These are phyloP conservation scores for Daldinia grandis DNA, from an alignment of 495 filamentous ascomycete genomes.

Conservation along the genomic window DNA sequence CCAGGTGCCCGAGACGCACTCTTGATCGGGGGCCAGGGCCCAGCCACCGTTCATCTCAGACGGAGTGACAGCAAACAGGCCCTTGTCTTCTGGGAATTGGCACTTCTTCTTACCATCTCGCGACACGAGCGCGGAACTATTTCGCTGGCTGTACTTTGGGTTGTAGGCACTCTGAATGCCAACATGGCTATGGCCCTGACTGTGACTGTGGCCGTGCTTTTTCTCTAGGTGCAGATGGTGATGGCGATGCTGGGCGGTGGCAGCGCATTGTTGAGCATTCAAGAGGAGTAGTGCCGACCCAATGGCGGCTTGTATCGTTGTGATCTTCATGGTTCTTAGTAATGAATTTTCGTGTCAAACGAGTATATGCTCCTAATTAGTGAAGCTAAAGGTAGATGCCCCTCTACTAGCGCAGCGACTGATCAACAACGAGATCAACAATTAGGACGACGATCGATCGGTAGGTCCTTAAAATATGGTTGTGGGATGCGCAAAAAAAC, in stretches of 20 bases:
- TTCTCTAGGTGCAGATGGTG: constrained; percentile 49
- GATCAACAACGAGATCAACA: constrained; percentile 39
- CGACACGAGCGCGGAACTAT: constrained; percentile 36
- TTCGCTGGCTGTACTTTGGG: constrained; percentile 35
- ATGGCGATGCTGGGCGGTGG: constrained; percentile 46
- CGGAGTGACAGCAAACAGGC: constrained; percentile 74
- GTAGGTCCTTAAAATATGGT: constrained; percentile 4
- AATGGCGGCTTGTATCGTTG: constrained; percentile 57
- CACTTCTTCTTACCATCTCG: constrained; percentile 61
- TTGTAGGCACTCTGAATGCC: constrained; percentile 25
- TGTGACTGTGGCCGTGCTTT: constrained; percentile 33
- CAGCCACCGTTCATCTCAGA: constrained; percentile 74
- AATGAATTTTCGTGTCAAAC: constrained; percentile 32
- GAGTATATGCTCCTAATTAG: constrained; percentile 21
- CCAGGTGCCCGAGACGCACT: constrained; percentile 72
- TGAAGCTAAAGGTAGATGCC: constrained; percentile 21
- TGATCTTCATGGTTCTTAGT: constrained; percentile 55
- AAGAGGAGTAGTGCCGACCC: constrained; percentile 58
- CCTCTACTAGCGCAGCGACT: constrained; percentile 27
- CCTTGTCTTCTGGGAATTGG: constrained; percentile 71
- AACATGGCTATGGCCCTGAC: constrained; percentile 31
- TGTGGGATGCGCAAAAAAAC: constrained; percentile 18
- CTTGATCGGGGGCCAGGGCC: constrained; percentile 82
- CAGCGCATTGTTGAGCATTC: constrained; percentile 45
- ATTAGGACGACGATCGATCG: constrained; percentile 32